These are phyloP conservation scores for Rubia balearica DNA, from an alignment of 305 asterid species.

Conservation along the genomic window DNA sequence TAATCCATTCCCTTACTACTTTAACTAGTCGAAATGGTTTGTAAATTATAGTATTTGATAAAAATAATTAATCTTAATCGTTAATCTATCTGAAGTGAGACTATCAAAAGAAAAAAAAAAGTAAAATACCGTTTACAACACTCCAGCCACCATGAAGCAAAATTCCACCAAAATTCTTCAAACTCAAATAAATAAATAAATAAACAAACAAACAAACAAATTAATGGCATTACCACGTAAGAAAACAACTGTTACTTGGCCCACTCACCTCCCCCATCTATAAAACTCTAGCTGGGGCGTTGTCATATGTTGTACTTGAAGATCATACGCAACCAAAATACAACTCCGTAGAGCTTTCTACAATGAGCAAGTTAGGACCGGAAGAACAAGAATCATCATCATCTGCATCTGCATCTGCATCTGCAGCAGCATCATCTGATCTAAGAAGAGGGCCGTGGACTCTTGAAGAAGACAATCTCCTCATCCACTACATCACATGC, in stretches of 20 bases:
- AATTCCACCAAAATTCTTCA: conserved; percentile 25
- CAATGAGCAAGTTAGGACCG: conserved; percentile 24
- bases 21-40: no score
- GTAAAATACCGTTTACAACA: neutral
- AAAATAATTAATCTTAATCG: no score
- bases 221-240: conserved; percentile 18
- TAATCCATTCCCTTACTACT: no score
- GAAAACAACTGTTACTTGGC: conserved; percentile 31
- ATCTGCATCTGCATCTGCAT: conserved; percentile 21
- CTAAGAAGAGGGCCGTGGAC: conserved; percentile 92
- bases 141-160: conserved; percentile 23
- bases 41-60: no score
- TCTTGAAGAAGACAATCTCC: conserved; percentile 77
- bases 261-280: conserved; percentile 26
- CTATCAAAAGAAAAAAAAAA: no score
- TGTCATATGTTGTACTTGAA: conserved; percentile 13
- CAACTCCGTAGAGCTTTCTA: conserved; percentile 3
- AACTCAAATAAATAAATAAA: neutral
- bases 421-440: conserved; percentile 17
- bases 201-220: neutral
- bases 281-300: conserved; percentile 22
- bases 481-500: conserved; percentile 44
- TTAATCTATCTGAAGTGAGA: neutral
- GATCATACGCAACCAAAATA: neutral
- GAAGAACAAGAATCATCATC: conserved; percentile 27